Evolutionary conservation across 768 basidiomycete species (phyloP).

Genomic region (Hypholoma fasciculare): DNA sequence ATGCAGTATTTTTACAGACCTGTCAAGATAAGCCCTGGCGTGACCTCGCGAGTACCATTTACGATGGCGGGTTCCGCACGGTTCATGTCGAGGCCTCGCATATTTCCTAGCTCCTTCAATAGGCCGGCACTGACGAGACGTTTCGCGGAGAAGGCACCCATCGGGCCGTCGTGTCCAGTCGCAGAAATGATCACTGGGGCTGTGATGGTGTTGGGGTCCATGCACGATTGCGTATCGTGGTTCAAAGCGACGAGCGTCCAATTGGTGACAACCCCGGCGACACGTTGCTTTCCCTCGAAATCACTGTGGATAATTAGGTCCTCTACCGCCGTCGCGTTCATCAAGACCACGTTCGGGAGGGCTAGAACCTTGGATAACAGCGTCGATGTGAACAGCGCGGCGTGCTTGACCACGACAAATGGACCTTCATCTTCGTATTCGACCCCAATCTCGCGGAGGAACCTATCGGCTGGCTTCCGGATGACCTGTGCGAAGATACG

Average conservation of each 20-base stretch:
- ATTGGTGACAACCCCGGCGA: conserved; percentile 52
- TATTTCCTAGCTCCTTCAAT: conserved; percentile 73
- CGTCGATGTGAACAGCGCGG: conserved; percentile 80
- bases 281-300: conserved; percentile 49
- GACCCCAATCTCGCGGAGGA: conserved; percentile 69
- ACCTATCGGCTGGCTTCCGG: conserved; percentile 73
- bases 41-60: conserved; percentile 74
- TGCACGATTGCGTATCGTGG: conserved; percentile 78
- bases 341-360: conserved; percentile 68
- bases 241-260: conserved; percentile 53
- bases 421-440: conserved; percentile 77
- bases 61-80: conserved; percentile 83
- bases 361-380: conserved; percentile 70
- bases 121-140: conserved; percentile 75
- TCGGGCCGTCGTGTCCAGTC: conserved; percentile 77
- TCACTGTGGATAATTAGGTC: conserved; percentile 73
- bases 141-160: conserved; percentile 83
- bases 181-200: conserved; percentile 72
- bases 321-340: conserved; percentile 83
- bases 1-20: conserved; percentile 39
- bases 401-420: conserved; percentile 81
- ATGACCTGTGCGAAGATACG: conserved; percentile 48
- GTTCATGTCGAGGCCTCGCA: conserved; percentile 81
- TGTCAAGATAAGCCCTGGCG: conserved; percentile 72
- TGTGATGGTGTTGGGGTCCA: conserved; percentile 84